A percentile compares a stretch with the other conserved stretches of the same genome.
Evolutionary conservation across 805 yeast genomes (phyloP).

Genomic region (Candida khao-thaluensis): DNA sequence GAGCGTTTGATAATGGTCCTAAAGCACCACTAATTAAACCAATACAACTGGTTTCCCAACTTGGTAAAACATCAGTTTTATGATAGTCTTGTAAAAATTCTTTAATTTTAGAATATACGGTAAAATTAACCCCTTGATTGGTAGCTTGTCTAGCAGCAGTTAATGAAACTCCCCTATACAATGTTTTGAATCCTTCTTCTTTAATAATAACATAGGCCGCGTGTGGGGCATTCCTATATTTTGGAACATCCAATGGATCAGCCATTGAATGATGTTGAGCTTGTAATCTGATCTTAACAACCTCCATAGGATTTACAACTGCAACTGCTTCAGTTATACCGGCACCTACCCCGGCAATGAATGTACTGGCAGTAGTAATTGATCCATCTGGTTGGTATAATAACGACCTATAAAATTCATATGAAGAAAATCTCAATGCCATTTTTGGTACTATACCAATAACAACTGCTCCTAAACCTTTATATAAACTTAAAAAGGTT

Average conservation of each 20-base stretch:
- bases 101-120: conserved; percentile 86
- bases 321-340: conserved; percentile 94
- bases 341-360: conserved; percentile 94
- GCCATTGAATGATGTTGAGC: conserved; percentile 91
- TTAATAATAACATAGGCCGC: conserved; percentile 78
- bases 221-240: conserved; percentile 90
- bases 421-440: conserved; percentile 95
- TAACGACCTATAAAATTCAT: conserved; percentile 78
- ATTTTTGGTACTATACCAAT: conserved; percentile 97
- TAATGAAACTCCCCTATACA: conserved; percentile 91
- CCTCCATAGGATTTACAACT: conserved; percentile 97
- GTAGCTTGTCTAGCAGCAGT: conserved; percentile 98
- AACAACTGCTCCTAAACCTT: conserved; percentile 95
- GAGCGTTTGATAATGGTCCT: conserved; percentile 97
- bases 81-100: conserved; percentile 65
- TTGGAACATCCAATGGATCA: conserved; percentile 77
- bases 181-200: conserved; percentile 87
- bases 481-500: conserved; percentile 81
- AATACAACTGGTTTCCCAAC: conserved; percentile 90
- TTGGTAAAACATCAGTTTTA: conserved; percentile 61
- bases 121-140: conserved; percentile 97
- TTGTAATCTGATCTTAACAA: conserved; percentile 92
- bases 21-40: conserved; percentile 95
- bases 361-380: conserved; percentile 72
- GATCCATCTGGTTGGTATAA: conserved; percentile 63